Conservation (phyloP, 2,329 filamentous ascomycete genomes). For the Keithomyces neogunnii region DNA sequence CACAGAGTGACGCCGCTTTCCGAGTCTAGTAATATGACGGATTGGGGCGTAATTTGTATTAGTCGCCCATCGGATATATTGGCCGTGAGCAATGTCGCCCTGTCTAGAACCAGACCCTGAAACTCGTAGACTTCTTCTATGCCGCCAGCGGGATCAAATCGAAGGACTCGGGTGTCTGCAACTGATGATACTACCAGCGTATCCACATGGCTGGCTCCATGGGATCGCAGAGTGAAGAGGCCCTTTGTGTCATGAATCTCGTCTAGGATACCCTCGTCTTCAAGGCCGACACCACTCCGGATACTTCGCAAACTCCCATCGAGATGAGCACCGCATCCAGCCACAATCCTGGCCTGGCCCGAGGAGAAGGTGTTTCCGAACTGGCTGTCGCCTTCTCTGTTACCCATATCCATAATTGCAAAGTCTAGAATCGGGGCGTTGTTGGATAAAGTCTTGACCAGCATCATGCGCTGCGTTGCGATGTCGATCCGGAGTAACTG, state of each 20-base stretch:
- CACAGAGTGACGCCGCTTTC: constrained; percentile 46
- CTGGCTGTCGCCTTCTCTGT: constrained; percentile 66
- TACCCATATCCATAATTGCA: constrained; percentile 91
- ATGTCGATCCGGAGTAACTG: constrained; percentile 61
- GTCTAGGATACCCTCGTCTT: constrained; percentile 74
- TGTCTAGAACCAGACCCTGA: constrained; percentile 58
- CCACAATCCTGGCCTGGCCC: constrained; percentile 87
- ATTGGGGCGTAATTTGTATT: constrained; percentile 66
- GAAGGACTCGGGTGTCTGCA: constrained; percentile 75
- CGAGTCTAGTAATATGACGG: constrained; percentile 53
- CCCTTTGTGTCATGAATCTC: constrained; percentile 68
- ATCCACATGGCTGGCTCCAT: constrained; percentile 46
- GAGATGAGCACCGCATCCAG: constrained; percentile 81
- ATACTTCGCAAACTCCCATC: constrained; percentile 87
- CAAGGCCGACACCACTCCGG: constrained; percentile 84
- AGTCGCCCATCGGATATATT: constrained; percentile 57
- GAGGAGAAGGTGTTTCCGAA: constrained; percentile 84
- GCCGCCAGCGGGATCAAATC: constrained; percentile 63
- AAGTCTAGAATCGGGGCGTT: constrained; percentile 92
- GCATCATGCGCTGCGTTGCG: constrained; percentile 38
- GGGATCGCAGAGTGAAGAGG: constrained; percentile 59
- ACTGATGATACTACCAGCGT: constrained; percentile 73
- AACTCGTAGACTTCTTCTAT: constrained; percentile 83
- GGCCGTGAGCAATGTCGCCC: constrained; percentile 62
- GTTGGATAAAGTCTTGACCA: constrained; percentile 64